Conservation (phyloP, 371 early-diverging fungal genomes). For the Mucor racemosus region DNA sequence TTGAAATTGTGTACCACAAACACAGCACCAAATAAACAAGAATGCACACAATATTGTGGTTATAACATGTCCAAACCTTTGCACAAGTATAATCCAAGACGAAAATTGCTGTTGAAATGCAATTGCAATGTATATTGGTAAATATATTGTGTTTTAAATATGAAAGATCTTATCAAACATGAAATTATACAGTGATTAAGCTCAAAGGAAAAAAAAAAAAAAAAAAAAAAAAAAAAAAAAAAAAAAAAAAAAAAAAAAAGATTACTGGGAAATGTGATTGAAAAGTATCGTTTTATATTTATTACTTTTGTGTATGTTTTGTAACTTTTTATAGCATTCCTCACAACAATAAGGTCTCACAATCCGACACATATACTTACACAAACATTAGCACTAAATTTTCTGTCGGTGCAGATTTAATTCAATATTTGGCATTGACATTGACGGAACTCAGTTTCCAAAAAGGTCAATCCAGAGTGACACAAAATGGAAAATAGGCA, state of each 20-base stretch:
- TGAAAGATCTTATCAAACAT: too few relatives aligned
- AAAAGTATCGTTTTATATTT: neutral
- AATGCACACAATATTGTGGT: too few relatives aligned
- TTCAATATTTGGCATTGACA: neutral
- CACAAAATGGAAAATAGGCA: neutral
- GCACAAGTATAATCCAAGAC: too few relatives aligned
- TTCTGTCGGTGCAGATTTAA: slow-evolving; percentile 2
- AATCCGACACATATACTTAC: neutral
- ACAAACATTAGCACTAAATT: neutral
- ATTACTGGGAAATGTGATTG: neutral
- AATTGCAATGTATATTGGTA: too few relatives aligned
- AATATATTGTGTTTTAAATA: too few relatives aligned
- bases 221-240: neutral
- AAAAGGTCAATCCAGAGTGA: neutral
- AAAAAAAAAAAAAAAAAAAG: neutral
- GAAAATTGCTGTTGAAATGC: too few relatives aligned
- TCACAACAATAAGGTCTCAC: neutral
- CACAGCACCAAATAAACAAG: too few relatives aligned
- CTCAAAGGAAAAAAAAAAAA: too few relatives aligned
- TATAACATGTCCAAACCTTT: too few relatives aligned
- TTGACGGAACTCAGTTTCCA: neutral
- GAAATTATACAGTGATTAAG: neutral
- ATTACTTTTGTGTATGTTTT: neutral
- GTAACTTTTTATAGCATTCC: neutral
- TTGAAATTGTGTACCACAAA: too few relatives aligned